Evolutionary conservation across 257 asterid genomes (phyloP), one percentile per base, ranked within the genome.

Genomic region (Solanum corneliomulleri): DNA sequence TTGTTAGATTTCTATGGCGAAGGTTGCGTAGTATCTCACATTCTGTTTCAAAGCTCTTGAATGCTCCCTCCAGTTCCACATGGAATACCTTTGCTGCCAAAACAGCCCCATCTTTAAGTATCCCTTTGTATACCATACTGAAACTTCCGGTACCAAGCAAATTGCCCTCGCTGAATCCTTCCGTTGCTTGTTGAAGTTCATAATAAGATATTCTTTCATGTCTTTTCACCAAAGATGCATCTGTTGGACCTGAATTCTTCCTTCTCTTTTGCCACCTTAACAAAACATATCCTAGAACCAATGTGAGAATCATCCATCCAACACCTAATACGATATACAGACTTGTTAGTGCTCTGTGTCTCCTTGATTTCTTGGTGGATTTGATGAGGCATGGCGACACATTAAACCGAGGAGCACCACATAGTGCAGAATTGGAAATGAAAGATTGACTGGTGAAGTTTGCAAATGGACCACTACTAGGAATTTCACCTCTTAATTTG

Each of bases 31-130:
- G 33, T 15, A 45, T 42, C 25, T 84, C 82, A 78, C 86, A 41
- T 88, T 88, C 89, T 21, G 85, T 88, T 15, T 31, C 86, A 75
- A 88, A 88, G 31, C 77, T 84, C 74, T 42, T 72, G 4, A 85
- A 35, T 13, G 83, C 85, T 76, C 82, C 49, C 56, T 42, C 39
- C 27, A 20, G 8, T 49, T 78, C 52, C 39, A 88, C 11, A 44
- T 86, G 83, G 91, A 89, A 86, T 62, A 89, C 86, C 87, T 89
- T 89, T 15, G 85, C 89, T 7, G 86, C 90, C 39, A 89, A 41
- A 33, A 45, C 77, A 75, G 70, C 62, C 20, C 85, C 77, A 27
- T 82, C 83, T 21, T 33, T 11, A 23, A 86, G 72, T 14, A 37
- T 15, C 39, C 76, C 86, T 83, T 72, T 86, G 60, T 89, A 89